Evolutionary conservation across 2,329 filamentous ascomycete genomes (phyloP), one percentile per base, ranked within the genome.

Genomic region (Hymenoscyphus occultus): DNA sequence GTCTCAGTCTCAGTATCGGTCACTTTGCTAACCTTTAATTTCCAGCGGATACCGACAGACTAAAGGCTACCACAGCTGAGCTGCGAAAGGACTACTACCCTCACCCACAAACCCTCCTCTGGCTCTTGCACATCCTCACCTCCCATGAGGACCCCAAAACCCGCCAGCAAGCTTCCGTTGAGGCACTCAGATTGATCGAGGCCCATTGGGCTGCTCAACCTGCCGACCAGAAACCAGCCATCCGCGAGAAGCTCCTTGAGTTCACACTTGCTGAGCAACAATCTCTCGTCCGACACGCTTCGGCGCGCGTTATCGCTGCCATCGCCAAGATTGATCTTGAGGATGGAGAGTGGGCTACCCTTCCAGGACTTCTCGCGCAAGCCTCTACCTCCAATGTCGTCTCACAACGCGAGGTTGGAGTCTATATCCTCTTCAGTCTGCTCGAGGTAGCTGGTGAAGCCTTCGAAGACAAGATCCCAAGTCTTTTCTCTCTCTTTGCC

Each of bases 21-120:
- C 68, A 57, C 56, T 58, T 68, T 72, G 60, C 70, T 74, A 68
- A 74, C 63, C 39, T 54, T 62, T 2, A 14, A 54, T 66, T 40
- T 73, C 45, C 75, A 96, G 93, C 95, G 76, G 90, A 96, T 80
- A 97, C 93, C 71, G 88, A 91, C 72, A 88, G 89, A 79, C 89
- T 96, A 78, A 96, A 97, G 85, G 87, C 90, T 71, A 92, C 93
- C 69, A 99, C 94, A 19, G 87, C 90, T 65, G 88, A 93, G 74
- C 87, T 98, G 67, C 93, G 96, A 80, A 95, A 96, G 79, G 91
- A 91, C 80, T 98, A 92, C 83, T 98, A 96, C 82, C 89, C 87
- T 74, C 86, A 92, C 72, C 90, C 94, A 48, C 86, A 93, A 74
- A 92, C 92, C 16, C 87, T 98, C 65, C 84, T 94, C 64, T 87